phyloP scores from a whole-genome alignment of 768 basidiomycete genomes.

The Ephemerocybe angulata region DNA sequence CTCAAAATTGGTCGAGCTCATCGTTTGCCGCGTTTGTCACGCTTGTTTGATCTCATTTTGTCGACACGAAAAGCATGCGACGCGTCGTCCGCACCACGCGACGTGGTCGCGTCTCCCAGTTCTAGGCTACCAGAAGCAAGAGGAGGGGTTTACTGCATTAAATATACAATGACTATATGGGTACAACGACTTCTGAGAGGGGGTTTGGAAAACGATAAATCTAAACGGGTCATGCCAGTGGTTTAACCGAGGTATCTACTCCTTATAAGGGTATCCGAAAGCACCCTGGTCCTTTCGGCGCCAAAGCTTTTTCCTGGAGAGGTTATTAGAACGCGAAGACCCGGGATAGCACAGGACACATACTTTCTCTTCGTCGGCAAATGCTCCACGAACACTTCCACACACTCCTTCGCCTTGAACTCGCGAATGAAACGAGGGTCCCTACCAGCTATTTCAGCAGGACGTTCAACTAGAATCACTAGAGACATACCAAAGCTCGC shows the following conservation, averaged over 20 bases:
- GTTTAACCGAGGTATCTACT: no score
- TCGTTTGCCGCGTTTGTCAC: neutral
- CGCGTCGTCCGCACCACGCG: neutral
- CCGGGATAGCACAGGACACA: constrained; percentile 29
- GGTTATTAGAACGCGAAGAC: constrained; percentile 3
- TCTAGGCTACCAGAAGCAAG: no score
- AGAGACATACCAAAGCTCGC: constrained; percentile 80
- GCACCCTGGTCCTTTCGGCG: constrained; percentile 81
- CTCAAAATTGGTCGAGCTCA: neutral
- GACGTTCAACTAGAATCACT: neutral
- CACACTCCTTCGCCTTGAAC: constrained; percentile 81
- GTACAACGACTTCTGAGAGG: no score
- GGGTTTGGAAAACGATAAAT: no score
- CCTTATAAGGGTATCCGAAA: constrained; percentile 87
- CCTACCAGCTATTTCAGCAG: constrained; percentile 40
- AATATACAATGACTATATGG: no score
- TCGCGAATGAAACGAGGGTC: constrained; percentile 94
- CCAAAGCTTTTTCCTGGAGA: constrained; percentile 82
- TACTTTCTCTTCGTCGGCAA: constrained; percentile 86
- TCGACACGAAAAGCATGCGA: neutral
- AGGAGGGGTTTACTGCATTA: no score
- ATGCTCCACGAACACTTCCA: constrained; percentile 87
- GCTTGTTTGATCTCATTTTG: neutral
- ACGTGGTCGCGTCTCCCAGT: no score
- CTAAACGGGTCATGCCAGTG: no score